Evolutionary conservation across 306 rosid genomes (phyloP), one percentile per base, ranked within the genome.

Genomic region (Hippophae gyantsensis): DNA sequence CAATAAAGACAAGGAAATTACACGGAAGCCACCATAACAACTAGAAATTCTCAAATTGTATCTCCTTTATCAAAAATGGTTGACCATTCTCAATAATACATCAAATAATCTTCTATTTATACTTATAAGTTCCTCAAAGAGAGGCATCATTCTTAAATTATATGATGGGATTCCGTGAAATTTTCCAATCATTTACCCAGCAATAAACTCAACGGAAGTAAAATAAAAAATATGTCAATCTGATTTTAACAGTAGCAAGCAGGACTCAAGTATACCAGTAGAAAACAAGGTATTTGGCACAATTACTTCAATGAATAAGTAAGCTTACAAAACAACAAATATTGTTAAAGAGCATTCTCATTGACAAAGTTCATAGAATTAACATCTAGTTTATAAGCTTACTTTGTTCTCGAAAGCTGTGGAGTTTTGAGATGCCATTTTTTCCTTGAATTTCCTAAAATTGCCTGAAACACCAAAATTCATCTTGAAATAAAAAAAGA

Each of bases 361-460:
- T 63, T 42, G 41, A 50, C 52, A 56, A 40, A 49, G 53, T 49
- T 49, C 13, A 13, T 11, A 56, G 56, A 48, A 47, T 25, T 47
- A 66, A 41, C 38, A 72, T 48, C 46, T 54, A 25, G 38, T 48
- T 32, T 32, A 32, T 2, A 71, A 41, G 62, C 75, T 71, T 70
- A 87, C 96, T 73, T 87, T 83, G 42, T 75, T 67, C 64, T 74
- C 98, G 47, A 44, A 54, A 42, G 83, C 68, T 47, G 93, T 73
- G 41, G 87, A 81, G 67, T 50, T 80, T 64, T 66, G 83, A 57
- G 89, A 67, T 42, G 74, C 65, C 65, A 92, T 25, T 76, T 75
- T 92, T 65, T 82, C 96, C 79, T 78, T 92, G 52, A 78, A 92
- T 75, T 83, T 85, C 76, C 81, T 82, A 54, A 66, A 87, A 67